Evolutionary conservation across 1,284 basidiomycete genomes (phyloP).

Genomic region (Fomitopsis betulina): DNA sequence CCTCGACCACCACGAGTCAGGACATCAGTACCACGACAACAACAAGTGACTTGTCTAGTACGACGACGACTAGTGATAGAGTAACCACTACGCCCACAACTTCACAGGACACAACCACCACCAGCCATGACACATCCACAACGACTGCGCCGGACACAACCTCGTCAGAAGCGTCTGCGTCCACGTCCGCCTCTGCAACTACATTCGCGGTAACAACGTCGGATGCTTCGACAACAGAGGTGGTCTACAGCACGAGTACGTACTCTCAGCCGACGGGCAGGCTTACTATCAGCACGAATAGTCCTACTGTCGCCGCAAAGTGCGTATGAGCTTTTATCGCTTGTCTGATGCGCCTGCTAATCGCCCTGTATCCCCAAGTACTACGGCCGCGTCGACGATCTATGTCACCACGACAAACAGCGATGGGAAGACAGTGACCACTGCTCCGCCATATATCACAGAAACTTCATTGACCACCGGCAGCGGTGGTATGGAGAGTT

Average conservation of each 20-base stretch:
- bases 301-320: neutral
- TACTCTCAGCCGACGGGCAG: constrained; percentile 4
- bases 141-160: neutral
- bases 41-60: neutral
- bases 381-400: constrained; percentile 49
- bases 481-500: constrained; percentile 44
- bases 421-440: constrained; percentile 44
- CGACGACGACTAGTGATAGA: neutral
- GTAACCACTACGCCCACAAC: neutral
- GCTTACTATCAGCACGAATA: neutral
- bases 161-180: constrained; percentile 1
- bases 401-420: constrained; percentile 56
- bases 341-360: neutral
- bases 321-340: constrained; percentile 5
- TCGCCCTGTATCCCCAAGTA: constrained; percentile 31
- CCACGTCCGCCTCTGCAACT: neutral
- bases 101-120: neutral
- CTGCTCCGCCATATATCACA: constrained; percentile 53
- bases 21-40: neutral
- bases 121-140: constrained; percentile 1
- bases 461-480: constrained; percentile 49
- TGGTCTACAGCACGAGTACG: constrained; percentile 3
- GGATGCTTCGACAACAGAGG: constrained; percentile 13
- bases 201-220: constrained; percentile 5
- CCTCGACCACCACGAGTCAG: neutral